Evolutionary conservation across 2,329 filamentous ascomycete species (phyloP), one percentile per base, ranked within the genome.

Genomic region (Rhynchosporium agropyri): DNA sequence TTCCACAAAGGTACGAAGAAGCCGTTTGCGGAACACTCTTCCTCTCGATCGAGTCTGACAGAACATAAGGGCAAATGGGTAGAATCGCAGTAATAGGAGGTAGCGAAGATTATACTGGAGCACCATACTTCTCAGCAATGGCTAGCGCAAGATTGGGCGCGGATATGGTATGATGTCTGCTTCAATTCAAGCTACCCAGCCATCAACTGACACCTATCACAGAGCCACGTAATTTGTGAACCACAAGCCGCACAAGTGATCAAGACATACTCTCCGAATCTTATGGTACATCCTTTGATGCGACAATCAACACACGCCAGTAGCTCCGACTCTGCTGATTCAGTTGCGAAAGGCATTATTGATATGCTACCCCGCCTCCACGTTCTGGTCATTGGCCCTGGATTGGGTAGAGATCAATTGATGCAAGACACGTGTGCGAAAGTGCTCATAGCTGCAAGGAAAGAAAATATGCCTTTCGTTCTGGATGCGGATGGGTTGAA

Each of bases 211-310:
- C 51, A 13, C 4, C 33, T 31, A 9, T 60, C 36, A 15, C 60
- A 92, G 92, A 92, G 89, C 67, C 94, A 97, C 79, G 89, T 99
- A 66, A 96, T 99, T 74, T 99, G 95, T 81, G 96, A 96, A 64
- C 92, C 91, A 9, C 89, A 85, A 60, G 95, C 95, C 2, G 92
- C 84, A 53, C 83, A 86, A 72, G 93, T 97, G 43, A 97, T 99
- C 79, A 99, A 99, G 80, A 91, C 92, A 3, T 99, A 98, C 80
- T 97, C 93, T 26, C 95, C 95, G 2, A 97, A 98, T 76, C 83
- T 99, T 33, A 99, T 99, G 94, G 95, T 99, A 10, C 95, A 98
- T 76, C 95, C 95, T 0, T 85, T 97, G 69, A 94, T 99, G 86
- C 90, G 92, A 36, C 91, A 95, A 77, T 85, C 86, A 51, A 73